phyloP scores from a whole-genome alignment of 208 protist genomes.

The Herpetomonas tarakana region DNA sequence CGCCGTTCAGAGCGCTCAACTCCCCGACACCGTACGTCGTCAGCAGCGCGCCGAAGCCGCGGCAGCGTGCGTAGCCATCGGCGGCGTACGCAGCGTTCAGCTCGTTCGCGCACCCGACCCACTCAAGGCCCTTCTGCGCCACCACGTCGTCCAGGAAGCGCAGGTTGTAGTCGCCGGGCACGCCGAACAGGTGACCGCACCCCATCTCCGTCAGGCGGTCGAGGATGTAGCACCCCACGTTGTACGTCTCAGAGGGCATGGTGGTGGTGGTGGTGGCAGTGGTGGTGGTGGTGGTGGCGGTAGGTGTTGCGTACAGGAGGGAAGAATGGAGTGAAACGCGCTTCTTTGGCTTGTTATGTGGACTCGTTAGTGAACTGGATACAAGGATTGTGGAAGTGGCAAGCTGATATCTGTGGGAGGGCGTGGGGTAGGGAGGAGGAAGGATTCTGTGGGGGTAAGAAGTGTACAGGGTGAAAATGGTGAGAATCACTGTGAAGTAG shows the following conservation, averaged over 20 bases:
- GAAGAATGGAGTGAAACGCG: too few species aligned
- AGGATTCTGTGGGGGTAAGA: too few species aligned
- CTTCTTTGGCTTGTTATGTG: too few species aligned
- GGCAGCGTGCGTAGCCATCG: conserved; percentile 42
- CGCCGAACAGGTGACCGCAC: conserved; percentile 44
- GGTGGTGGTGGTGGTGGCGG: too few species aligned
- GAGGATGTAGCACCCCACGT: conserved; percentile 55
- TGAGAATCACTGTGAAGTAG: too few species aligned
- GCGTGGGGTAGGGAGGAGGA: too few species aligned
- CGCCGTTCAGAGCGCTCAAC: conserved; percentile 39
- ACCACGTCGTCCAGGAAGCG: conserved; percentile 61
- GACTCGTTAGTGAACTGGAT: too few species aligned
- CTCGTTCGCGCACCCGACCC: background rate
- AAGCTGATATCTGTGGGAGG: too few species aligned
- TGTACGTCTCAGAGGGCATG: conserved; percentile 52
- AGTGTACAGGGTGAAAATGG: too few species aligned
- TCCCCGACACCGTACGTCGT: conserved; percentile 59
- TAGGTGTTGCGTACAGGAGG: too few species aligned
- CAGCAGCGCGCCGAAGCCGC: conserved; percentile 27
- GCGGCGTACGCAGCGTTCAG: background rate
- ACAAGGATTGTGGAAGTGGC: too few species aligned
- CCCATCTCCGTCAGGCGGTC: conserved; percentile 42
- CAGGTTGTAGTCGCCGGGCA: conserved; percentile 66
- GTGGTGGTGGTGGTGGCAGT: too few species aligned
- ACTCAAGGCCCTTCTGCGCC: conserved; percentile 15